phyloP scores from a whole-genome alignment of 345 rosid genomes.

The rapeseed (Brassica napus) region Da-Ae NC_063444.1:41189001-41189500 shows the following conservation, averaged over 20 bases:
- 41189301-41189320: slow-evolving; percentile 63
- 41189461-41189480: slow-evolving; percentile 54
- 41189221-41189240: slow-evolving; percentile 74
- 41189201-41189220: slow-evolving; percentile 67
- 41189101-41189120: slow-evolving; percentile 53
- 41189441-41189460: slow-evolving; percentile 75
- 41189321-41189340: slow-evolving; percentile 62
- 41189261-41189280: slow-evolving; percentile 62
- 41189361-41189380: slow-evolving; percentile 77
- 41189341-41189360: slow-evolving; percentile 65
- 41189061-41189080: slow-evolving; percentile 75
- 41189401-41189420: slow-evolving; percentile 70
- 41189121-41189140: slow-evolving; percentile 75
- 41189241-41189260: slow-evolving; percentile 58
- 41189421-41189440: slow-evolving; percentile 53
- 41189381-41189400: slow-evolving; percentile 64
- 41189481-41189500: slow-evolving; percentile 66
- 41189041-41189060: slow-evolving; percentile 60
- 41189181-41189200: slow-evolving; percentile 55
- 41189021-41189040: slow-evolving; percentile 68
- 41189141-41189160: slow-evolving; percentile 82
- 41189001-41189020: slow-evolving; percentile 87
- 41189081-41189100: slow-evolving; percentile 83
- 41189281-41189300: slow-evolving; percentile 82
- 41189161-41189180: slow-evolving; percentile 65